These are phyloP conservation scores for Yamadazyma sp. DNA, from an alignment of 1,139 yeast species.

Conservation along the genomic window DNA sequence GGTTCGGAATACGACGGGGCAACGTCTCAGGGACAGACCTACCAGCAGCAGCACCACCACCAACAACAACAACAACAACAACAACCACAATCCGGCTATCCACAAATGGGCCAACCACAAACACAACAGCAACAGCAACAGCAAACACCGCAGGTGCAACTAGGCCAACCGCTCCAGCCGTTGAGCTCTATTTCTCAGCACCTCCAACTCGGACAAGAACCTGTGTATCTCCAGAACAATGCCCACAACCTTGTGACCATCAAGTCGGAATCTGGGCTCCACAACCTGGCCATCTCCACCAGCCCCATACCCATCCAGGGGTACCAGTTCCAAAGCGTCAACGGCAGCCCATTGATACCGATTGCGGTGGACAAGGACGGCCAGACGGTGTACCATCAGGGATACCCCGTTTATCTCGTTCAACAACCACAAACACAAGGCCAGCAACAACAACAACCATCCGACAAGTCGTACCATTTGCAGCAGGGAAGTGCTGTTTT, in stretches of 20 bases:
- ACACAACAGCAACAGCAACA: neutral
- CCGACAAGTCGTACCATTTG: slow-evolving; percentile 10
- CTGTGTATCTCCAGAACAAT: slow-evolving; percentile 3
- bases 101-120: neutral
- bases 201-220: neutral
- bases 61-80: neutral
- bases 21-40: neutral
- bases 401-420: slow-evolving; percentile 36
- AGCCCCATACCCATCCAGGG: slow-evolving; percentile 4
- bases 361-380: slow-evolving; percentile 38
- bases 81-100: neutral
- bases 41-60: neutral
- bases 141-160: neutral
- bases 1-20: neutral
- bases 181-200: neutral
- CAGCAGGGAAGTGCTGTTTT: slow-evolving; percentile 28
- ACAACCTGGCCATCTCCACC: slow-evolving; percentile 2
- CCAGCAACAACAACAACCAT: slow-evolving; percentile 3
- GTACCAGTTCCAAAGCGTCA: slow-evolving; percentile 2
- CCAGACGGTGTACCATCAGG: slow-evolving; percentile 33
- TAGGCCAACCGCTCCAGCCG: neutral
- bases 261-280: slow-evolving; percentile 1
- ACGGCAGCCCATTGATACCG: slow-evolving; percentile 20
- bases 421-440: slow-evolving; percentile 19
- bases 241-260: slow-evolving; percentile 3